These are phyloP conservation scores for Zygotorulaspora chibaensis DNA, from an alignment of 805 yeast genomes.

Conservation along the genomic window DNA sequence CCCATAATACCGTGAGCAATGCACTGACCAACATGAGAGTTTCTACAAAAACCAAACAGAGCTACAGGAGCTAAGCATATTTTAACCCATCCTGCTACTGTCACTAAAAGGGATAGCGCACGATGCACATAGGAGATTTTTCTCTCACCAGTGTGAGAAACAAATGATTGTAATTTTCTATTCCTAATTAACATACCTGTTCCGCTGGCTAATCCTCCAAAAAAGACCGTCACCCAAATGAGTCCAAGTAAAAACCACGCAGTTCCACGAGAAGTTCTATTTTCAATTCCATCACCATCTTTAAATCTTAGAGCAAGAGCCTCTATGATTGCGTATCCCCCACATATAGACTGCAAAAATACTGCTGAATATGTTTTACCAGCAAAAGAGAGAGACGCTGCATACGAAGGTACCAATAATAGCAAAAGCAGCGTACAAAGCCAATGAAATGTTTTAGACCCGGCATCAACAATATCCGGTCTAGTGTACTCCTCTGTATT, in stretches of 20 bases:
- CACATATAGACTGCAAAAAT: constrained; percentile 43
- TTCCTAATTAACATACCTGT: constrained; percentile 40
- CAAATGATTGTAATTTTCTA: constrained; percentile 35
- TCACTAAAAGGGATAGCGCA: constrained; percentile 43
- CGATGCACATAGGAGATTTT: constrained; percentile 39
- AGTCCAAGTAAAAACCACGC: constrained; percentile 54
- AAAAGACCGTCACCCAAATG: constrained; percentile 42
- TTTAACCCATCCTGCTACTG: constrained; percentile 71
- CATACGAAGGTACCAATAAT: constrained; percentile 53
- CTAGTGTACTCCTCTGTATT: constrained; percentile 31
- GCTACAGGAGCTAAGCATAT: constrained; percentile 79
- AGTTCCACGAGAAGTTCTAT: constrained; percentile 61
- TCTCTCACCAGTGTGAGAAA: constrained; percentile 38
- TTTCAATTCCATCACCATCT: constrained; percentile 62
- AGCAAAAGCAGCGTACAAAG: constrained; percentile 44
- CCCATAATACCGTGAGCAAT: constrained; percentile 98
- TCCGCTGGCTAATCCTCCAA: constrained; percentile 55
- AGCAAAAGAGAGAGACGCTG: constrained; percentile 54
- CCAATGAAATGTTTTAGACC: constrained; percentile 64
- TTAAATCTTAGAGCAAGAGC: constrained; percentile 56
- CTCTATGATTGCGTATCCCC: constrained; percentile 53
- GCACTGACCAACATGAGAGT: constrained; percentile 84
- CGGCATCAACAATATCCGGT: constrained; percentile 43
- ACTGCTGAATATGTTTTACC: constrained; percentile 44
- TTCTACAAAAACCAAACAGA: constrained; percentile 82